These are phyloP conservation scores for Blakeslea trispora DNA, from an alignment of 371 early-diverging fungal genomes.

Conservation along the genomic window DNA sequence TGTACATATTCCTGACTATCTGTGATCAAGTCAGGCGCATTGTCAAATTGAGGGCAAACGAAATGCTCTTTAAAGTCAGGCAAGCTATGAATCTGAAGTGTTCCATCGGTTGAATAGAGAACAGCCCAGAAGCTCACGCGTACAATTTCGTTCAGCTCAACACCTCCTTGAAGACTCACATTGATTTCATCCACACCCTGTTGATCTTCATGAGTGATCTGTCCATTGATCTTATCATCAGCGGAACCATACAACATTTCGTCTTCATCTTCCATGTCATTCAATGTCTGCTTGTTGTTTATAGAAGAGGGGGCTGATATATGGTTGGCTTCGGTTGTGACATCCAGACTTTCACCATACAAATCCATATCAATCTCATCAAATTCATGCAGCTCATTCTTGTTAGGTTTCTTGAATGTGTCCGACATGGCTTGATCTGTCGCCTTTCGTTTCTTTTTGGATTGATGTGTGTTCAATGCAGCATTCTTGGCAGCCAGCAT, in stretches of 20 bases:
- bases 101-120: conserved; percentile 37
- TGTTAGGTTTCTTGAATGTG: conserved; percentile 14
- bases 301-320: too few species aligned
- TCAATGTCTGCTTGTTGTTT: not conserved
- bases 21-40: conserved; percentile 58
- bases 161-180: conserved; percentile 40
- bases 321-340: not conserved
- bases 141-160: conserved; percentile 14
- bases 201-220: not conserved
- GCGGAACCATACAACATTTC: conserved; percentile 27
- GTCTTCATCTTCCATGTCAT: conserved; percentile 33
- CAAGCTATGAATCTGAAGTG: conserved; percentile 59
- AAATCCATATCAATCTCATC: conserved; percentile 69
- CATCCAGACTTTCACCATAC: conserved; percentile 48
- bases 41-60: conserved; percentile 65
- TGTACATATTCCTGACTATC: conserved; percentile 43
- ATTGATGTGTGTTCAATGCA: conserved; percentile 5
- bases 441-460: conserved; percentile 35
- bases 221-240: conserved; percentile 5
- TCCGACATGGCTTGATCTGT: conserved; percentile 14
- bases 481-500: conserved; percentile 2
- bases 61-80: conserved; percentile 75
- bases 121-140: conserved; percentile 44
- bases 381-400: conserved; percentile 28
- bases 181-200: conserved; percentile 37